phyloP scores from a whole-genome alignment of 305 asterid species.

The Rubia occidens region DNA sequence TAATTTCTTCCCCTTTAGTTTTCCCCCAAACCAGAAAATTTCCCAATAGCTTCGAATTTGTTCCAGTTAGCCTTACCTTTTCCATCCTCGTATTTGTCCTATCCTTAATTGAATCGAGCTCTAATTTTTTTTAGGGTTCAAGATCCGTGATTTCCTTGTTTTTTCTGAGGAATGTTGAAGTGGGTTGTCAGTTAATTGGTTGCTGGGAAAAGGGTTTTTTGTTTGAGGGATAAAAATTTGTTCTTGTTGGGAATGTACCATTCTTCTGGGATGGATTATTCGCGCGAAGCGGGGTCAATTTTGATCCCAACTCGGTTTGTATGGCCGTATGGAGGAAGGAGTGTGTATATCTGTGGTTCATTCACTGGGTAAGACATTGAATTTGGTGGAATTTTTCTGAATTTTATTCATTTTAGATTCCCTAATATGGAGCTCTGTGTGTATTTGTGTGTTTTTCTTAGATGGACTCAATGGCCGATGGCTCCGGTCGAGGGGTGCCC shows the following conservation, averaged over 20 bases:
- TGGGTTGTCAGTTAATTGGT: constrained; percentile 12
- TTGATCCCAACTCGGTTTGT: constrained; percentile 70
- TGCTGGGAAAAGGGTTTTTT: not conserved
- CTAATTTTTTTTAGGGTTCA: constrained; percentile 7
- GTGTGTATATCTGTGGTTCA: constrained; percentile 71
- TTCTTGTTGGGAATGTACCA: constrained; percentile 24
- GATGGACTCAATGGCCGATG: constrained; percentile 96
- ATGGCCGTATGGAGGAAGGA: constrained; percentile 94
- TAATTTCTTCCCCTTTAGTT: not conserved
- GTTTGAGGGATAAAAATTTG: constrained; percentile 9
- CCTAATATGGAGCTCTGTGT: not conserved
- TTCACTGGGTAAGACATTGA: constrained; percentile 65
- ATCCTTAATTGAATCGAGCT: constrained; percentile 5
- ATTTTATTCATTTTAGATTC: not conserved
- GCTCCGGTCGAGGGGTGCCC: constrained; percentile 95
- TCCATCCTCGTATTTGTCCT: not conserved
- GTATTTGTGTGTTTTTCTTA: not conserved
- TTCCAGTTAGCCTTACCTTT: not conserved
- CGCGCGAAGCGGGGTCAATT: constrained; percentile 49
- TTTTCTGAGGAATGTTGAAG: not conserved
- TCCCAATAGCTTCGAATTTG: not conserved
- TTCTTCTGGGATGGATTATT: constrained; percentile 54
- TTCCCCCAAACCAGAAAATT: not conserved
- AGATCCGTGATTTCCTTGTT: constrained; percentile 4
- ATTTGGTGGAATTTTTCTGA: not conserved